Evolutionary conservation across 768 basidiomycete species (phyloP).

Genomic region (Podaxis carcinomalis): DNA sequence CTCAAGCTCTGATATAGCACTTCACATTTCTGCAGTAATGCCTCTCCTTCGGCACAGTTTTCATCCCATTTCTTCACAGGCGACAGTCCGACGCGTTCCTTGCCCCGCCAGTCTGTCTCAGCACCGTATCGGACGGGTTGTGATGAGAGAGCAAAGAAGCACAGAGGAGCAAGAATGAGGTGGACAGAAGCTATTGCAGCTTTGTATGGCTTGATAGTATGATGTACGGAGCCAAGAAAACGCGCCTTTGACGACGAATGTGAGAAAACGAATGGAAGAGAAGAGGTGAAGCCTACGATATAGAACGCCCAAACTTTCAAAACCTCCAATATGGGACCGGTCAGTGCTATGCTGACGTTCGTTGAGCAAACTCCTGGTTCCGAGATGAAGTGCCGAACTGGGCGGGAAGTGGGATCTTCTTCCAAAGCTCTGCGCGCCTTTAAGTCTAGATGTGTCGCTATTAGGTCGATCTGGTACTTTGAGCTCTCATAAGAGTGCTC

Average conservation of each 20-base stretch:
- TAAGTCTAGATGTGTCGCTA: conserved; percentile 52
- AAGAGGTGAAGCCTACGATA: conserved; percentile 40
- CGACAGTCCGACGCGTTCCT: conserved; percentile 43
- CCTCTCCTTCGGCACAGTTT: conserved; percentile 40
- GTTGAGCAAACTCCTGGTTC: conserved; percentile 72
- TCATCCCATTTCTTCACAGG: conserved; percentile 49
- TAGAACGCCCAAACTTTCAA: conserved; percentile 58
- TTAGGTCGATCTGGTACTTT: conserved; percentile 77
- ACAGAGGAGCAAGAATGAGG: conserved; percentile 55
- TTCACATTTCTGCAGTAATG: conserved; percentile 55
- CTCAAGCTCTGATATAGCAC: conserved; percentile 38
- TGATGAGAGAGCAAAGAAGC: conserved; percentile 38
- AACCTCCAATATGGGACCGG: conserved; percentile 38
- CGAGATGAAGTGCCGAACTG: conserved; percentile 54
- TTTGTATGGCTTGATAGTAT: conserved; percentile 57
- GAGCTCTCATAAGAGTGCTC: conserved; percentile 61
- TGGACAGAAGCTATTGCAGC: conserved; percentile 67
- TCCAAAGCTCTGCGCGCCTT: conserved; percentile 23
- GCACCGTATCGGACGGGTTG: conserved; percentile 50
- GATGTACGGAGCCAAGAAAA: conserved; percentile 60
- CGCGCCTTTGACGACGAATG: conserved; percentile 49
- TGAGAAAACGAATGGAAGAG: background rate
- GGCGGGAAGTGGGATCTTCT: conserved; percentile 12
- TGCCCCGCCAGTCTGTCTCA: conserved; percentile 53
- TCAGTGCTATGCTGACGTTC: conserved; percentile 47